Evolutionary conservation across 306 rosid genomes (phyloP), one percentile per base, ranked within the genome.

Genomic region (Lathyrus aphaca): DNA sequence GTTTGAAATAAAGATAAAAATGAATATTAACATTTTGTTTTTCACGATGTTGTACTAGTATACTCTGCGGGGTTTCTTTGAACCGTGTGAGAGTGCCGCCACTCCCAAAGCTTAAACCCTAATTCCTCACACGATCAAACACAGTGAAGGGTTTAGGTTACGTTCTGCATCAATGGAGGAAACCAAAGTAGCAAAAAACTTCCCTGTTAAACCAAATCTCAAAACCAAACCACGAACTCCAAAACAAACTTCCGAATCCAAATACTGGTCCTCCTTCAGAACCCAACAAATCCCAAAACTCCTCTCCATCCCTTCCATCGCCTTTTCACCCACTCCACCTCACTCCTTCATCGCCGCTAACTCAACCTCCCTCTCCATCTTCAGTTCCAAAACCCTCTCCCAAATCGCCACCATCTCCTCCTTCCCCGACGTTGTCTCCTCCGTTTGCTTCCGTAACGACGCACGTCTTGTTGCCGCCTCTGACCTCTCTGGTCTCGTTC

Each of bases 221-320:
- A 94, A 84, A 77, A 50, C 96, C 0, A 94, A 94, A 67, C 77
- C 91, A 3, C 80, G 95, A 73, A 84, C 82, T 2, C 82, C 74
- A n/a, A 79, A 75, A 1, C 76, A 88, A 80, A 87, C 91, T 10
- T 30, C 88, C 0, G 96, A 90, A 76, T 90, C 97, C 1, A 87
- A 83, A 17, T 88, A 87, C 82, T 94, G 97, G 96, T 89, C 96
- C 19, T 94, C 97, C 71, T 89, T 91, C 86, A 89, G 86, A 56
- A 66, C 80, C 43, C 72, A 71, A 12, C 88, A 94, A 74, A 85
- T 91, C 74, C 85, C 91, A 0, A 43, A 82, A 10, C 89, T 84
- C 30, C 73, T 86, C 76, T 82, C 96, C 12, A 59, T 91, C 9
- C 81, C 86, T 65, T 81, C 91, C 70, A 72, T 88, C 44, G 39